phyloP scores from a whole-genome alignment of 1,139 yeast species.

The Meyerozyma athensensis region DNA sequence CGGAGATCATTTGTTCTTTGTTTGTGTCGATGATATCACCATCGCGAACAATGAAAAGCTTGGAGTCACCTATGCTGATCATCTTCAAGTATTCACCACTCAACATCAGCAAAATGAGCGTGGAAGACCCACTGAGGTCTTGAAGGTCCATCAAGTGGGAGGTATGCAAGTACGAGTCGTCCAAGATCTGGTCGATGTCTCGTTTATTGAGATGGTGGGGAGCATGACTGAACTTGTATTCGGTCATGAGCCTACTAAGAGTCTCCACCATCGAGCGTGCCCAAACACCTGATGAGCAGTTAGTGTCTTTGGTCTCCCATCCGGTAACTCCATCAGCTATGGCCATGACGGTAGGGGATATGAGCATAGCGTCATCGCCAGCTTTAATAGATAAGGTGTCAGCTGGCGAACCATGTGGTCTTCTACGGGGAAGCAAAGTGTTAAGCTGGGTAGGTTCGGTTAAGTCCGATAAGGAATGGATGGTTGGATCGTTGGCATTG shows the following conservation, averaged over 20 bases:
- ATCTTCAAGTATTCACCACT: slow-evolving; percentile 45
- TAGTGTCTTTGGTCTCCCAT: slow-evolving; percentile 46
- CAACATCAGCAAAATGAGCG: slow-evolving; percentile 48
- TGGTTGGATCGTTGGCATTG: slow-evolving; percentile 31
- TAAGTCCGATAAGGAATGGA: slow-evolving; percentile 48
- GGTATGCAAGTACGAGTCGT: slow-evolving; percentile 48
- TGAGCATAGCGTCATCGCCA: slow-evolving; percentile 62
- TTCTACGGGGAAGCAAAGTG: slow-evolving; percentile 45
- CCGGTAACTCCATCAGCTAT: slow-evolving; percentile 63
- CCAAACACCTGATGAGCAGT: slow-evolving; percentile 50
- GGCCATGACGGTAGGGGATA: slow-evolving; percentile 51
- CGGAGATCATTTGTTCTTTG: slow-evolving; percentile 44
- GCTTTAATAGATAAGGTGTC: slow-evolving; percentile 52
- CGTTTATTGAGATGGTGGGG: slow-evolving; percentile 42
- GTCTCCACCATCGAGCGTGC: slow-evolving; percentile 54
- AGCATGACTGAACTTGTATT: slow-evolving; percentile 37
- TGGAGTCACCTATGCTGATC: slow-evolving; percentile 55
- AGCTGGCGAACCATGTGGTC: slow-evolving; percentile 50
- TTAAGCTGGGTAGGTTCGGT: slow-evolving; percentile 47
- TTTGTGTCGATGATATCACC: slow-evolving; percentile 43
- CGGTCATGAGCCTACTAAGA: slow-evolving; percentile 44
- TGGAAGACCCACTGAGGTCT: slow-evolving; percentile 48
- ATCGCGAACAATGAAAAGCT: slow-evolving; percentile 45
- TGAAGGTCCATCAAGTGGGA: slow-evolving; percentile 52
- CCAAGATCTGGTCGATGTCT: slow-evolving; percentile 45